A percentile compares a stretch with the other conserved stretches of the same genome.
phyloP scores from a whole-genome alignment of 768 basidiomycete genomes.

The Postia placenta region DNA sequence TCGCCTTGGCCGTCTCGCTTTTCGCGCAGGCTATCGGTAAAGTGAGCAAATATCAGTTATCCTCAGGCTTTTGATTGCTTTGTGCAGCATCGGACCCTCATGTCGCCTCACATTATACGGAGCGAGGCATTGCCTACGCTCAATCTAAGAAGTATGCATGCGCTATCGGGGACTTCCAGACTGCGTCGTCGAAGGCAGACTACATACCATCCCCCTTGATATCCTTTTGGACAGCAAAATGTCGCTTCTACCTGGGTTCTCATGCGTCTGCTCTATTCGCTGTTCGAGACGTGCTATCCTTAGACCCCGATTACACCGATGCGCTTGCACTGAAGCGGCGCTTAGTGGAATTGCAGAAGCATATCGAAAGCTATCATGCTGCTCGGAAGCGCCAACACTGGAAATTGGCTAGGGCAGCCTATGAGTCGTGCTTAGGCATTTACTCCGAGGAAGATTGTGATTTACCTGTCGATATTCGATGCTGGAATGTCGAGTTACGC shows the following conservation, averaged over 20 bases:
- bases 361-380: neutral
- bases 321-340: constrained; percentile 3
- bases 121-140: neutral
- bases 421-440: neutral
- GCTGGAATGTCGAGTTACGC: constrained; percentile 7
- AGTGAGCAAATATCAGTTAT: too few relatives aligned
- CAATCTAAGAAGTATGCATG: neutral
- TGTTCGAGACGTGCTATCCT: neutral
- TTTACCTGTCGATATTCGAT: constrained; percentile 3
- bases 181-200: neutral
- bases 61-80: too few relatives aligned
- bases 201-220: neutral
- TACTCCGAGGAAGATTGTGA: constrained; percentile 2
- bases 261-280: constrained; percentile 1
- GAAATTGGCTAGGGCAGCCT: constrained; percentile 4
- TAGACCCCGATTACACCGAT: constrained; percentile 3
- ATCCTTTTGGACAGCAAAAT: neutral
- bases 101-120: neutral
- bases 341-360: neutral
- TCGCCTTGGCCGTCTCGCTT: too few relatives aligned
- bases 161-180: constrained; percentile 4
- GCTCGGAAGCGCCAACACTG: constrained; percentile 1
- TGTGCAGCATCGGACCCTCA: neutral
- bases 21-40: too few relatives aligned
- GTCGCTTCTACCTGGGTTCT: constrained; percentile 5